phyloP scores from a whole-genome alignment of 1,139 yeast genomes.

The Pichia terricola region DNA sequence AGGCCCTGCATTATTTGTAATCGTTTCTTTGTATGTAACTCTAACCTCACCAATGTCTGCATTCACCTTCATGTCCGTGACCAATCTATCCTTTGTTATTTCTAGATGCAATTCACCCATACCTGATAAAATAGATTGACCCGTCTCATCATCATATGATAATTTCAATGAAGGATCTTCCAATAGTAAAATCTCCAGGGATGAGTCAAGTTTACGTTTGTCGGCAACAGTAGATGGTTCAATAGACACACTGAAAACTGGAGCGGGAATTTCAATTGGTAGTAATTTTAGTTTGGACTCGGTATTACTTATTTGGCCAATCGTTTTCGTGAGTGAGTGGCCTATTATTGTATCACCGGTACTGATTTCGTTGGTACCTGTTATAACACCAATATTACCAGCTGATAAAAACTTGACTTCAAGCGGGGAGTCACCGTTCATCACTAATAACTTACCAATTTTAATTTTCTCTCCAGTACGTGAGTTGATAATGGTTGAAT shows the following conservation, averaged over 20 bases:
- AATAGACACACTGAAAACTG: conserved; percentile 78
- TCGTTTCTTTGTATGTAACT: conserved; percentile 81
- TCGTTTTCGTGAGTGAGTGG: conserved; percentile 20
- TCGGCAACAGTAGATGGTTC: conserved; percentile 85
- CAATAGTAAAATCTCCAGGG: conserved; percentile 52
- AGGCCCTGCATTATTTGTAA: conserved; percentile 20
- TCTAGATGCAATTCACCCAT: conserved; percentile 96
- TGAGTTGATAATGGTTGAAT: conserved; percentile 56
- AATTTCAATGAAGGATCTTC: conserved; percentile 79
- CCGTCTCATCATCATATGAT: conserved; percentile 71
- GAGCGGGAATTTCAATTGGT: conserved; percentile 84
- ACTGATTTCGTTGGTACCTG: conserved; percentile 63
- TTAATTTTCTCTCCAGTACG: conserved; percentile 59
- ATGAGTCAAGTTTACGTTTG: conserved; percentile 40
- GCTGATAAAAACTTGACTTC: conserved; percentile 52
- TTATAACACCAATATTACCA: conserved; percentile 88
- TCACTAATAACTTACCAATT: conserved; percentile 58
- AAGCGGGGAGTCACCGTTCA: conserved; percentile 84
- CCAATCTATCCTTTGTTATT: conserved; percentile 68
- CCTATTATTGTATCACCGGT: conserved; percentile 80
- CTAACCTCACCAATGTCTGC: conserved; percentile 73
- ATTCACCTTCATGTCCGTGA: conserved; percentile 73
- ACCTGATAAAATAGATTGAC: conserved; percentile 81
- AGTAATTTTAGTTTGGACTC: conserved; percentile 47
- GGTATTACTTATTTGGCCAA: conserved; percentile 14